Conservation (phyloP, 2,329 filamentous ascomycete species). For the Diaporthe nobilis region DNA sequence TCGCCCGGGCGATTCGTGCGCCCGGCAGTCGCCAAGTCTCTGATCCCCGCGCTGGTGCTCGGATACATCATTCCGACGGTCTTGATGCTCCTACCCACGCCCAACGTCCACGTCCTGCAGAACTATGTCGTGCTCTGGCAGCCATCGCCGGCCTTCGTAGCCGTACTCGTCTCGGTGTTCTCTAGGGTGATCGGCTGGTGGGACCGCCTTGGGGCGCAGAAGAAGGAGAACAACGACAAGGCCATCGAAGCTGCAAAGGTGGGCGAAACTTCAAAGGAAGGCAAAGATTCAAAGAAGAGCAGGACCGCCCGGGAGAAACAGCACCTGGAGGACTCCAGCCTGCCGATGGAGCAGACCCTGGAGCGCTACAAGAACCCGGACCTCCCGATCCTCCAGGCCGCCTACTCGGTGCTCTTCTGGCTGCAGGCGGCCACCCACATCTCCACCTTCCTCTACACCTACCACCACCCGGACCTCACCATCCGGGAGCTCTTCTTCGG, state of each 20-base stretch:
- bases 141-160: not conserved
- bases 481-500: conserved; percentile 6
- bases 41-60: conserved; percentile 10
- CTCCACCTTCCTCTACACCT: conserved; percentile 7
- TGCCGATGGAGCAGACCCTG: conserved; percentile 1
- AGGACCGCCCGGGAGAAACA: not conserved
- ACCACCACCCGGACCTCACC: not conserved
- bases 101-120: not conserved
- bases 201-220: conserved; percentile 3
- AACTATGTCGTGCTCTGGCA: conserved; percentile 1
- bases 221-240: not conserved
- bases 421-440: not conserved
- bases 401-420: conserved; percentile 14
- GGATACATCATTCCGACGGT: conserved; percentile 7
- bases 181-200: not conserved
- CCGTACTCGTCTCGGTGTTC: conserved; percentile 1
- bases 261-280: not conserved
- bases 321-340: not conserved
- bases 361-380: conserved; percentile 15
- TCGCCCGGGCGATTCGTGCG: not conserved
- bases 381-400: not conserved
- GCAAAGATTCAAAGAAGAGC: not conserved
- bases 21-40: not conserved
- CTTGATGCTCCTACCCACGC: not conserved
- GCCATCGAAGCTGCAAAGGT: not conserved